Evolutionary conservation across 2,329 filamentous ascomycete genomes (phyloP), one percentile per base, ranked within the genome.

Genomic region (Chaetothyriales sp.): DNA sequence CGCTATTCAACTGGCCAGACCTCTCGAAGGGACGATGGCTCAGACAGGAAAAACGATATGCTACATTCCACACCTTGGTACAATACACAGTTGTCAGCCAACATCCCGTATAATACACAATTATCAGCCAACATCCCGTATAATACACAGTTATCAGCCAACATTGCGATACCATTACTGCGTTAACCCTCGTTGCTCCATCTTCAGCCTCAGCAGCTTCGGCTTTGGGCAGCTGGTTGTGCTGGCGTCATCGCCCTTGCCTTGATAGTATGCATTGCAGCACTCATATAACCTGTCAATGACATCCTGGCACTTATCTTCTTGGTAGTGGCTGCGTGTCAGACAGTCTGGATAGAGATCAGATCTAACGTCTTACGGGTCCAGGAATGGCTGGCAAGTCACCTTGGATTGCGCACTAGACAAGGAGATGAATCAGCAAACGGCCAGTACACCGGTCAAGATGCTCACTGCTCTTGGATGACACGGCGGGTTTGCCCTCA

Each of bases 251-350:
- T 93, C 82, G 15, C 92, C 89, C 53, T 85, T 78, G 51, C 78
- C 75, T 60, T 82, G 71, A 68, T 98, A 96, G 65, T 96, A 95
- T 10, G 79, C 77, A 62, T 89, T 81, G 68, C 92, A 98, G 69
- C 92, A 98, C 60, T 92, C 83, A 67, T 96, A 98, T 20, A 98
- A 72, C 2, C 87, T 86, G 64, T 90, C 82, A 51, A 98, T 77
- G 62, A 87, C 73, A 18, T 70, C 66, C 63, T 83, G 78, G 67
- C 92, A 98, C 63, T 81, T 93, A 44, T 79, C 79, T 68, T 96
- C 88, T 53, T 93, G 79, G 71, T 84, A 96, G 49, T 80, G 80
- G 66, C 89, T 89, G 67, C 81, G 90, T 46, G 78, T 79, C 55
- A 98, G 73, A 63, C 92, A 98, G 60, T 82, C 87, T 94, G 61